Evolutionary conservation across 202 grass and related monocot genomes (phyloP).

Genomic region (Bolboschoenoplectus hybrid): DNA sequence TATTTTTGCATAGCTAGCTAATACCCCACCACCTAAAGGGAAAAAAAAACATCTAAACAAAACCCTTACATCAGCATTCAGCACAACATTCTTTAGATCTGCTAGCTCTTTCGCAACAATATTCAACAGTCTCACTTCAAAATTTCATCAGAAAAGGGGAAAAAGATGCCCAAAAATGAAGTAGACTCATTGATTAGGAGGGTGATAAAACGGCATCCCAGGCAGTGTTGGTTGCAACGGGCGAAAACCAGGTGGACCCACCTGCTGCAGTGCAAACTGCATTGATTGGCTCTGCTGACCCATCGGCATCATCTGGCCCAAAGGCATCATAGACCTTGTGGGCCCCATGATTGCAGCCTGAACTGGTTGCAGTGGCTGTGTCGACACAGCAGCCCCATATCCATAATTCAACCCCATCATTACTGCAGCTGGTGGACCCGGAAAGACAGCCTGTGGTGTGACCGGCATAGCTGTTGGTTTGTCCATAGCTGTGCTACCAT

Average conservation of each 20-base stretch:
- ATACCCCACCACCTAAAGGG: not conserved
- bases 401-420: conserved; percentile 90
- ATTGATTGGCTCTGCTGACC: conserved; percentile 50
- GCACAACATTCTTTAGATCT: conserved; percentile 10
- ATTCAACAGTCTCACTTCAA: not conserved
- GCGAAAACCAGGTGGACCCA: conserved; percentile 53
- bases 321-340: conserved; percentile 55
- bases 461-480: not conserved
- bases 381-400: conserved; percentile 48
- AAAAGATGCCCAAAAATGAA: conserved; percentile 39
- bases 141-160: conserved; percentile 11
- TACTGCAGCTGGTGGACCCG: conserved; percentile 61
- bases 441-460: conserved; percentile 61
- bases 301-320: conserved; percentile 74
- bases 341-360: conserved; percentile 47
- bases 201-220: conserved; percentile 80
- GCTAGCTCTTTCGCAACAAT: conserved; percentile 15
- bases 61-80: conserved; percentile 12
- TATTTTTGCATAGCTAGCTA: not conserved
- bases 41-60: conserved; percentile 11
- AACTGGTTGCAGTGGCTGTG: conserved; percentile 49
- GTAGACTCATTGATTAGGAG: conserved; percentile 52
- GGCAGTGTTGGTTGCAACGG: conserved; percentile 63
- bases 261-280: conserved; percentile 66
- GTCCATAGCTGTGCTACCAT: conserved; percentile 39